phyloP scores from a whole-genome alignment of 805 yeast genomes.

The Myxozyma udenii region DNA sequence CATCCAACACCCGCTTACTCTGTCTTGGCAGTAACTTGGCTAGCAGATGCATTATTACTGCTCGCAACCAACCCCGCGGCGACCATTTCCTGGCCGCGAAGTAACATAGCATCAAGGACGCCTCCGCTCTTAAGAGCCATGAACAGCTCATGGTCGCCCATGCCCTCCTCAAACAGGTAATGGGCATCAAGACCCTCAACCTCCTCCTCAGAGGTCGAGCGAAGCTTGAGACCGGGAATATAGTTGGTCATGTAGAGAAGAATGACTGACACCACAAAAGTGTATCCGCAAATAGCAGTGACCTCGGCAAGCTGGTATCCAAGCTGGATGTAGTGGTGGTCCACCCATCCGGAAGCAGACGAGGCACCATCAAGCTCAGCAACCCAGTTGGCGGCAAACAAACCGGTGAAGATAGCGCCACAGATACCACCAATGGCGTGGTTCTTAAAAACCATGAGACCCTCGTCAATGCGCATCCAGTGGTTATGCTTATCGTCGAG shows the following conservation, averaged over 20 bases:
- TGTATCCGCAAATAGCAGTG: conserved; percentile 67
- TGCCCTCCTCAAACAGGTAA: conserved; percentile 23
- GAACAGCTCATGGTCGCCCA: conserved; percentile 27
- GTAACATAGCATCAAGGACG: conserved; percentile 12
- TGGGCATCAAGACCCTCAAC: conserved; percentile 75
- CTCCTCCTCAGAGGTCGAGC: conserved; percentile 84
- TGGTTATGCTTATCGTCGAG: conserved; percentile 34
- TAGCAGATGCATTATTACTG: too few relatives aligned
- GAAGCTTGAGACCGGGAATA: conserved; percentile 74
- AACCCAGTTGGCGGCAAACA: conserved; percentile 85
- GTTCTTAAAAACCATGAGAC: conserved; percentile 87
- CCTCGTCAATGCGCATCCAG: conserved; percentile 77
- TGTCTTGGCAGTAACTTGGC: too few relatives aligned
- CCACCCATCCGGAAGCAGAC: conserved; percentile 65
- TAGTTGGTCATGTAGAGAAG: conserved; percentile 64
- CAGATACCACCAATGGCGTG: conserved; percentile 88
- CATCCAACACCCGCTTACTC: too few relatives aligned
- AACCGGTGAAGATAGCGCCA: conserved; percentile 81
- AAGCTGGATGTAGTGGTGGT: conserved; percentile 75
- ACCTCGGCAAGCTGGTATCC: conserved; percentile 86
- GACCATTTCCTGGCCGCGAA: conserved; percentile 11
- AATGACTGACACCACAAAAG: conserved; percentile 68
- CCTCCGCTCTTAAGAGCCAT: conserved; percentile 18
- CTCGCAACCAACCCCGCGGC: too few relatives aligned
- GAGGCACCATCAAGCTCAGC: conserved; percentile 61